A percentile compares a stretch with the other conserved stretches of the same genome.
Conservation (phyloP, 1,139 yeast species). For the Hemisphaericaspora subhashii region DNA sequence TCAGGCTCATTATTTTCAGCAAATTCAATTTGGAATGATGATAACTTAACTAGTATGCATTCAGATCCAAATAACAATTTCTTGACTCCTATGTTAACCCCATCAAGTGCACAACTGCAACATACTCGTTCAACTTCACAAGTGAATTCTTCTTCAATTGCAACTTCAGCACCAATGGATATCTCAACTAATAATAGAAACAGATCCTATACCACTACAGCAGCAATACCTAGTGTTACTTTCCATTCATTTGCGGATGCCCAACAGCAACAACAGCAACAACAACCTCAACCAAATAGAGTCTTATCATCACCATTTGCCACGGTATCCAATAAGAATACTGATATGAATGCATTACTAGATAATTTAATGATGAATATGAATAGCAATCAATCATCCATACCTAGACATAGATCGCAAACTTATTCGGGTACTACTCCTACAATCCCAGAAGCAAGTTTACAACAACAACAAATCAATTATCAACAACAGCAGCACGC, state of each 20-base stretch:
- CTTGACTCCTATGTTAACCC: slow-evolving; percentile 10
- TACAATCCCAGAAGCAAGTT: slow-evolving; percentile 20
- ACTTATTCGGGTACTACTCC: slow-evolving; percentile 44
- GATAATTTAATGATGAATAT: slow-evolving; percentile 33
- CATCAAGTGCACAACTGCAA: slow-evolving; percentile 10
- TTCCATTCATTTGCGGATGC: slow-evolving; percentile 8
- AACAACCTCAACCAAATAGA: slow-evolving; percentile 5
- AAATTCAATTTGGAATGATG: slow-evolving; percentile 52
- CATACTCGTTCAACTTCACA: slow-evolving; percentile 13
- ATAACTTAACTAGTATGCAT: slow-evolving; percentile 12
- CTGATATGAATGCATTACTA: slow-evolving; percentile 31
- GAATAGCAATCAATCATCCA: slow-evolving; percentile 15
- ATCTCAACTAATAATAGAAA: slow-evolving; percentile 26
- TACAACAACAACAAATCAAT: slow-evolving; percentile 7
- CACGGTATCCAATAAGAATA: slow-evolving; percentile 19
- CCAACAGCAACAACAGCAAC: slow-evolving; percentile 2
- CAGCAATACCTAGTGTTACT: slow-evolving; percentile 25
- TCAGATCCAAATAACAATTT: slow-evolving; percentile 8
- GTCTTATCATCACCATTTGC: slow-evolving; percentile 18
- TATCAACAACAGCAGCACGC: slow-evolving; percentile 12
- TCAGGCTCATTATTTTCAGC: slow-evolving; percentile 48
- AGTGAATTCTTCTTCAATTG: no score
- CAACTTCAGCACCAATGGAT: slow-evolving; percentile 18
- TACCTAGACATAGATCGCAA: slow-evolving; percentile 40
- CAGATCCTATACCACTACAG: slow-evolving; percentile 53